Conservation (phyloP, 2,329 filamentous ascomycete genomes). For the Cladosporium austrohemisphaericum region DNA sequence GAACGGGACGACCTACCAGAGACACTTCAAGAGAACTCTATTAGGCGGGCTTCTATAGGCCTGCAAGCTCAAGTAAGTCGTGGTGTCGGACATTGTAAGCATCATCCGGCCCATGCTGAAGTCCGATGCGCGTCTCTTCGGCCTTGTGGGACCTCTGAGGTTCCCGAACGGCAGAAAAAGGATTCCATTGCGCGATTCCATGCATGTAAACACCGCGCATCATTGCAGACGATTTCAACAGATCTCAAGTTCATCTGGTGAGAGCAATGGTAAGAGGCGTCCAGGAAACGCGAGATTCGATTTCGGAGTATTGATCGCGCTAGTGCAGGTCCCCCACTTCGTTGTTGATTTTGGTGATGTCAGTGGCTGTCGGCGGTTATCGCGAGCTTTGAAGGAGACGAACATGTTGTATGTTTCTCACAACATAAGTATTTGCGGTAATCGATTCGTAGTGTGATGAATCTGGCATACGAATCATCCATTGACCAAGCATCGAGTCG, state of each 20-base stretch:
- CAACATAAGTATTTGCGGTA: too few relatives aligned
- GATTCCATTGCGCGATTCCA: too few relatives aligned
- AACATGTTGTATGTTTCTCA: too few relatives aligned
- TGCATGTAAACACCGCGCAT: too few relatives aligned
- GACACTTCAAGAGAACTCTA: neutral
- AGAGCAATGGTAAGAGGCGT: neutral
- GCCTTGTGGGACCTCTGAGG: too few relatives aligned
- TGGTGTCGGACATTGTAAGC: conserved; percentile 10
- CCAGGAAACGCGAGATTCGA: neutral
- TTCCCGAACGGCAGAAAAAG: too few relatives aligned
- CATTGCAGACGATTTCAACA: neutral
- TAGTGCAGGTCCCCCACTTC: conserved; percentile 9
- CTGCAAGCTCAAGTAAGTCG: conserved; percentile 1
- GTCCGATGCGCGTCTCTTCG: neutral
- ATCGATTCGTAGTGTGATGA: neutral
- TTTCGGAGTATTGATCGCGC: conserved; percentile 4
- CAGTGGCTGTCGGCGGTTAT: neutral
- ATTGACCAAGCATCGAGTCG: too few relatives aligned
- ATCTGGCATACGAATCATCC: too few relatives aligned
- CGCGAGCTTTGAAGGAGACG: neutral
- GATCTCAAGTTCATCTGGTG: too few relatives aligned
- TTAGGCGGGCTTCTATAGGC: conserved; percentile 7
- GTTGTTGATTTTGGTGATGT: conserved; percentile 5
- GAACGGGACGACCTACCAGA: neutral
- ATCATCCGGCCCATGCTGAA: conserved; percentile 9